A percentile compares a stretch with the other conserved stretches of the same genome.
Evolutionary conservation across 2,329 filamentous ascomycete genomes (phyloP).

Genomic region (Sphaerulina vaccinii): DNA sequence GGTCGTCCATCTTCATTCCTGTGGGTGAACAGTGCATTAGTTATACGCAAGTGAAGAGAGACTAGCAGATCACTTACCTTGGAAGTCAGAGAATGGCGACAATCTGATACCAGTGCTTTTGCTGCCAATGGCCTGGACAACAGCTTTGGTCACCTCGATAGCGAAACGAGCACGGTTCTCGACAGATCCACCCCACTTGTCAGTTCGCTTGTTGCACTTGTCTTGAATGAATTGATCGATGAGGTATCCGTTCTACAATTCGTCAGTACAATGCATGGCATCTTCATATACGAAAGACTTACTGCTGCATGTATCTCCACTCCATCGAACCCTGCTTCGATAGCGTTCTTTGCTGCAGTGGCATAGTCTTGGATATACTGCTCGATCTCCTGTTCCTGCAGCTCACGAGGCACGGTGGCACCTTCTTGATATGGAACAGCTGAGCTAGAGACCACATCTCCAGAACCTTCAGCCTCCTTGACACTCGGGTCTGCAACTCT

Average conservation of each 20-base stretch:
- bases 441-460: slow-evolving; percentile 33
- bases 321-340: slow-evolving; percentile 57
- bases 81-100: slow-evolving; percentile 59
- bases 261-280: too few relatives aligned
- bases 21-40: too few relatives aligned
- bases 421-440: slow-evolving; percentile 32
- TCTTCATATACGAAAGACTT: too few relatives aligned
- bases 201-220: slow-evolving; percentile 51
- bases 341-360: slow-evolving; percentile 51
- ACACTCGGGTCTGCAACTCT: slow-evolving; percentile 43
- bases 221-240: slow-evolving; percentile 55
- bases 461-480: slow-evolving; percentile 21
- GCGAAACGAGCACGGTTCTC: slow-evolving; percentile 56
- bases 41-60: not conserved
- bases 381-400: slow-evolving; percentile 50
- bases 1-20: slow-evolving; percentile 61
- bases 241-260: slow-evolving; percentile 56
- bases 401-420: slow-evolving; percentile 17
- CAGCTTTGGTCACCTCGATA: slow-evolving; percentile 53
- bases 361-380: slow-evolving; percentile 41
- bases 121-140: slow-evolving; percentile 47
- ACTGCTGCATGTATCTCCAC: slow-evolving; percentile 52
- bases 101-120: slow-evolving; percentile 54
- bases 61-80: slow-evolving; percentile 31
- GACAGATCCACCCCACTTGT: slow-evolving; percentile 52